Percentiles rank a stretch among this genome's conserved stretches.
These are phyloP conservation scores for Pestalotiopsis sp. DNA, from an alignment of 2,329 filamentous ascomycete genomes.

Conservation along the genomic window DNA sequence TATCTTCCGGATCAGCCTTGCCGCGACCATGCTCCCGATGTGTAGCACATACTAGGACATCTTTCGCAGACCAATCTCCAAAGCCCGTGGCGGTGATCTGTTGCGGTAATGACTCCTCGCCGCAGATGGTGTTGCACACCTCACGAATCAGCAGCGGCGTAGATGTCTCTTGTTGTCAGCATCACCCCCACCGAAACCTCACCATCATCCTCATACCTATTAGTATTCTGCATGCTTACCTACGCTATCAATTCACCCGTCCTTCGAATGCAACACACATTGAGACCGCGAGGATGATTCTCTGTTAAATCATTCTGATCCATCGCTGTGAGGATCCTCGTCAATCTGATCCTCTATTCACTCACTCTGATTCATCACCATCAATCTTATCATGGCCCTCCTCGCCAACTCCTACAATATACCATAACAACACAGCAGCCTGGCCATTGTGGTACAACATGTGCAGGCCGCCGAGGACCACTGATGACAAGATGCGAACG, in stretches of 20 bases:
- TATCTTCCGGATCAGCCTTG: no score
- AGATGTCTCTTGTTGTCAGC: not conserved
- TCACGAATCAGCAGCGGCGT: not conserved
- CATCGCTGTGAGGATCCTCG: no score
- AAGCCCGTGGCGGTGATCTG: not conserved
- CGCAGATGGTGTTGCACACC: not conserved
- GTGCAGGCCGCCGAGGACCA: not conserved
- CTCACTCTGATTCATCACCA: no score
- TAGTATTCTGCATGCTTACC: not conserved
- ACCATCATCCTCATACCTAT: not conserved
- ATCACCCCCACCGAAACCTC: not conserved
- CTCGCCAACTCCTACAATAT: no score
- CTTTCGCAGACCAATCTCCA: no score
- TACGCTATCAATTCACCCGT: not conserved
- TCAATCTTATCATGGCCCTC: no score
- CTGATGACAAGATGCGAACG: not conserved
- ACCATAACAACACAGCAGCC: not conserved
- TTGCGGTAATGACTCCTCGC: not conserved
- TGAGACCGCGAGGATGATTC: no score
- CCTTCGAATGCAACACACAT: not conserved
- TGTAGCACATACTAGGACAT: no score
- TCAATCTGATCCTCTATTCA: no score
- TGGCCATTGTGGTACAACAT: not conserved
- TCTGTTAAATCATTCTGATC: no score
- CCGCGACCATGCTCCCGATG: no score